Evolutionary conservation across 2,329 filamentous ascomycete species (phyloP).

Genomic region (Talaromyces sp.): DNA sequence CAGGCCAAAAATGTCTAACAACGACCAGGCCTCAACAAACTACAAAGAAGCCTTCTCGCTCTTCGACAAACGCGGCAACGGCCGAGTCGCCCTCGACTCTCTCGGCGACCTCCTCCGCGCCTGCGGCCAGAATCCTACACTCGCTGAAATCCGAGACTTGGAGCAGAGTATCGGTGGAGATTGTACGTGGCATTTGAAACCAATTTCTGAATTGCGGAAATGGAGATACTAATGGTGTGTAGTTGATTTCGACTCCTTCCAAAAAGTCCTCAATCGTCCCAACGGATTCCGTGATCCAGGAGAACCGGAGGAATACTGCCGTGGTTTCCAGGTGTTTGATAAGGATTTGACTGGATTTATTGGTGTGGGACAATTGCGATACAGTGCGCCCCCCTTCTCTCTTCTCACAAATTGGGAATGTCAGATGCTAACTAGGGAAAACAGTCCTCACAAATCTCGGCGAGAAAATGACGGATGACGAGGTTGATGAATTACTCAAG

Average conservation of each 20-base stretch:
- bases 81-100: slow-evolving; percentile 78
- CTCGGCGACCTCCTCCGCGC: slow-evolving; percentile 92
- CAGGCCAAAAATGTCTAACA: slow-evolving; percentile 28
- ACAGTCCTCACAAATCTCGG: slow-evolving; percentile 88
- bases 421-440: slow-evolving; percentile 6
- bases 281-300: slow-evolving; percentile 97
- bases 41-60: slow-evolving; percentile 99
- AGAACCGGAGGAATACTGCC: slow-evolving; percentile 96
- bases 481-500: slow-evolving; percentile 98
- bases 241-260: slow-evolving; percentile 99
- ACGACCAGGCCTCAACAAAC: slow-evolving; percentile 72
- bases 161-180: slow-evolving; percentile 86
- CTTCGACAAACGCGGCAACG: slow-evolving; percentile 98
- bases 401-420: background rate
- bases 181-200: too few species aligned
- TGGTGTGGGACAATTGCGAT: slow-evolving; percentile 93
- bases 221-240: slow-evolving; percentile 1
- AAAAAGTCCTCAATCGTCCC: slow-evolving; percentile 92
- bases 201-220: too few species aligned
- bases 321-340: slow-evolving; percentile 98
- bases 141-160: slow-evolving; percentile 85
- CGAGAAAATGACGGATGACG: slow-evolving; percentile 98
- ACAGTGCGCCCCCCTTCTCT: slow-evolving; percentile 51
- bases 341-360: slow-evolving; percentile 99
- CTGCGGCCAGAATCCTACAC: slow-evolving; percentile 95